A percentile compares a stretch with the other conserved stretches of the same genome.
Conservation (phyloP, 2,329 filamentous ascomycete genomes). For the Fusarium tupiense region DNA sequence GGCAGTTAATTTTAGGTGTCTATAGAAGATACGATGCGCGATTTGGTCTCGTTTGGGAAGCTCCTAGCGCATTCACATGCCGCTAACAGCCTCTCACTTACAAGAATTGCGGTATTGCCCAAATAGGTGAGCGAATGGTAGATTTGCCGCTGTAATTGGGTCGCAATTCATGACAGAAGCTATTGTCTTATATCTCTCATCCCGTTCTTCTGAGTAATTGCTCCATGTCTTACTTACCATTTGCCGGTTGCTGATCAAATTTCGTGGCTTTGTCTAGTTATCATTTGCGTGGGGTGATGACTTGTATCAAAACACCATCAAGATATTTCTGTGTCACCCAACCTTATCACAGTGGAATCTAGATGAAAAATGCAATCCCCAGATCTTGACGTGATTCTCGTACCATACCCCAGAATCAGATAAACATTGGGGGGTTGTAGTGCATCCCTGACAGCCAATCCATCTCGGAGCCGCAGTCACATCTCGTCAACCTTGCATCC, state of each 20-base stretch:
- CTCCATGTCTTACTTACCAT: background rate
- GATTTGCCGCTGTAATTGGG: constrained; percentile 29
- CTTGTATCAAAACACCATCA: background rate
- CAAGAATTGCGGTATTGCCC: constrained; percentile 19
- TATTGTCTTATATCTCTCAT: constrained; percentile 21
- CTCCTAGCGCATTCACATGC: constrained; percentile 28
- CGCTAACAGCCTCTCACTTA: background rate
- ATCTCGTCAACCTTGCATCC: constrained; percentile 1
- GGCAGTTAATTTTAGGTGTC: background rate
- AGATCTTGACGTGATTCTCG: constrained; percentile 27
- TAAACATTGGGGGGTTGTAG: background rate
- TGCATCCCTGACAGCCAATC: constrained; percentile 5
- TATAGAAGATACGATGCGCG: background rate
- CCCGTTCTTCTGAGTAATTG: constrained; percentile 8
- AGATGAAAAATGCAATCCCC: background rate
- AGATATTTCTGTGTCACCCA: background rate
- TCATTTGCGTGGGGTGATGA: background rate
- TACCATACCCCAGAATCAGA: constrained; percentile 20
- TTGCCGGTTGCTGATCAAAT: background rate
- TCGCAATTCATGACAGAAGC: constrained; percentile 29
- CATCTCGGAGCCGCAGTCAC: constrained; percentile 34
- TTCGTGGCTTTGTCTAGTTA: background rate
- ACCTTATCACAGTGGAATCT: constrained; percentile 8
- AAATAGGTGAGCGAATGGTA: constrained; percentile 17
- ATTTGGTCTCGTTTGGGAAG: constrained; percentile 27